Evolutionary conservation across 78 protist genomes (phyloP), one percentile per base, ranked within the genome.

Genomic region (Tieghemostelium lacteum): DNA sequence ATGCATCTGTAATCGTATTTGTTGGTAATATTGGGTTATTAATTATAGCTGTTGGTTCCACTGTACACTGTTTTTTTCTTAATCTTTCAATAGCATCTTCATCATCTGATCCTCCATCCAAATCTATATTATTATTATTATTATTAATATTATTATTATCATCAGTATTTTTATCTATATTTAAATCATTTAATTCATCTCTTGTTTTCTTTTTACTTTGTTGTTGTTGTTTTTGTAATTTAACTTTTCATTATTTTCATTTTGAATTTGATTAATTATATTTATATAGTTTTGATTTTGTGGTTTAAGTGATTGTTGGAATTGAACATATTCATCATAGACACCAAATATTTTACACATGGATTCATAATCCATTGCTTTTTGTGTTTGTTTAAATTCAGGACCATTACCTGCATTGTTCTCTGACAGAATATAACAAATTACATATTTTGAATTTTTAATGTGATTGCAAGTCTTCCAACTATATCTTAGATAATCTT

Each of bases 391-490:
- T 67, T 67, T 80, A 6, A 42, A 58, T 67, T 80, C 76, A 10
- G 14, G 28, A 14, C 57, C 67, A 2, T 39, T 52, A 1, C 45
- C 36, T 7, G 49, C 12, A 10, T 55, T 39, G 34, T 80, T 80
- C 31, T 67, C 88, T 16, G 62, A 34, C 10, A 80, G 12, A 33
- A 80, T 80, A 17, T 70, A 58, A 37, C 17, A 62, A 8, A 80
- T 39, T 20, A 67, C 76, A 14, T 67, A 80, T 40, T 80, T 80
- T 3, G 88, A 67, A 22, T 80, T 80, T 26, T 26, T 33, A 14
- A 29, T 37, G 22, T 57, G 29, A 28, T 80, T 80, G 39, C 63
- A 64, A 17, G 37, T 80, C 36, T 52, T 33, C 17, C 29, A 37
- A 12, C 73, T 36, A 17, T 33, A 37, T 80, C 34, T 19, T 2